Percentiles rank a stretch among this genome's conserved stretches.
These are phyloP conservation scores for Aspergillus pseudoterreus DNA, from an alignment of 2,329 filamentous ascomycete genomes.

Conservation along the genomic window DNA sequence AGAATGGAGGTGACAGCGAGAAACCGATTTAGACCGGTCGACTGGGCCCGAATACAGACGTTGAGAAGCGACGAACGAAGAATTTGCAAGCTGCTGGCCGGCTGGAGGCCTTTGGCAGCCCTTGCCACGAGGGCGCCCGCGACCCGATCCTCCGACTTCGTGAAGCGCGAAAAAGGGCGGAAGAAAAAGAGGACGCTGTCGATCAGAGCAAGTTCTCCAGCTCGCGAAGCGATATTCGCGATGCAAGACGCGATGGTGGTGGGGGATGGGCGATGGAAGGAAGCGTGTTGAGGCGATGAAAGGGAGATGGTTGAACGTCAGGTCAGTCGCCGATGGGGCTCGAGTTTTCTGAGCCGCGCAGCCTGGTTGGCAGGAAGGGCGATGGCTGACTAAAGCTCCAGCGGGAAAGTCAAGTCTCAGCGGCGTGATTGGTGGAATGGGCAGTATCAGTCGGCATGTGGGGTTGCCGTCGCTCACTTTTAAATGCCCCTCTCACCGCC, in stretches of 20 bases:
- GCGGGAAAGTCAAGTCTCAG: constrained; percentile 3
- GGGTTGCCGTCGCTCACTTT: constrained; percentile 6
- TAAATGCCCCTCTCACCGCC: constrained; percentile 22
- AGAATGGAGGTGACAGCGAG: constrained; percentile 10
- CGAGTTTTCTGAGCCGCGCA: constrained; percentile 38
- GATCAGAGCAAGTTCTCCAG: constrained; percentile 21
- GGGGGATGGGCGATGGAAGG: constrained; percentile 28
- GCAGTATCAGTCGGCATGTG: not conserved
- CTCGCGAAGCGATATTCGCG: constrained; percentile 36
- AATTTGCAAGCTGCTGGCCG: constrained; percentile 37
- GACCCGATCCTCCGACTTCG: constrained; percentile 37
- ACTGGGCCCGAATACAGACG: constrained; percentile 9
- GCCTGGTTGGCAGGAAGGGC: constrained; percentile 19
- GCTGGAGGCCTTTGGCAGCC: constrained; percentile 44
- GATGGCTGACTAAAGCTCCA: constrained; percentile 15
- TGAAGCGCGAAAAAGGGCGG: constrained; percentile 29
- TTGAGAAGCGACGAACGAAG: constrained; percentile 28
- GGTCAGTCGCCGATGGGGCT: constrained; percentile 37
- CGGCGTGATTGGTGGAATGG: not conserved
- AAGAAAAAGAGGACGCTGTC: constrained; percentile 23
- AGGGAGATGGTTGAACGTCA: constrained; percentile 39
- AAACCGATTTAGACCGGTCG: constrained; percentile 3
- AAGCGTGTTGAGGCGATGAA: constrained; percentile 36
- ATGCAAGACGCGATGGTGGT: constrained; percentile 40
- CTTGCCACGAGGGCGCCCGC: constrained; percentile 47